These are phyloP conservation scores for Metschnikowia kunwiensis DNA, from an alignment of 805 yeast species.

Conservation along the genomic window DNA sequence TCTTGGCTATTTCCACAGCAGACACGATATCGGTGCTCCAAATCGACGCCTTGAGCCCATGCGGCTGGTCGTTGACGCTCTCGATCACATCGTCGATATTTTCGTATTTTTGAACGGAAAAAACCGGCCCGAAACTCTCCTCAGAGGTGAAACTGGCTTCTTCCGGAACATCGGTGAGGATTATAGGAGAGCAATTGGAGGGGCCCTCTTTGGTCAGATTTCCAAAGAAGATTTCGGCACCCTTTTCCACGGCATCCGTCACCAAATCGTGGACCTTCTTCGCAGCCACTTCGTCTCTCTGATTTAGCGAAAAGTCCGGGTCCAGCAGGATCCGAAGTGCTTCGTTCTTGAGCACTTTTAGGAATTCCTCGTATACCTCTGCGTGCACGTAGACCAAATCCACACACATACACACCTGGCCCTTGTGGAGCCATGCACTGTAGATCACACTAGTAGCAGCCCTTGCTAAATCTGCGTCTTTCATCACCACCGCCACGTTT, in stretches of 20 bases:
- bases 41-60: slow-evolving; percentile 42
- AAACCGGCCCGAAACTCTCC: slow-evolving; percentile 47
- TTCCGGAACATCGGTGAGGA: slow-evolving; percentile 30
- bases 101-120: slow-evolving; percentile 27
- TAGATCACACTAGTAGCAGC: slow-evolving; percentile 30
- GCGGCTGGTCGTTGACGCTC: slow-evolving; percentile 14
- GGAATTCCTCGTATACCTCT: slow-evolving; percentile 28
- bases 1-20: slow-evolving; percentile 32
- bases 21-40: slow-evolving; percentile 38
- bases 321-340: slow-evolving; percentile 18
- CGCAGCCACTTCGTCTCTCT: slow-evolving; percentile 28
- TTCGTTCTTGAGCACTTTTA: slow-evolving; percentile 16
- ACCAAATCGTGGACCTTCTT: slow-evolving; percentile 24
- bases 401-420: slow-evolving; percentile 49
- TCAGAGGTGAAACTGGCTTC: slow-evolving; percentile 27
- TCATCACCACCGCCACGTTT: slow-evolving; percentile 32
- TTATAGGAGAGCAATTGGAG: slow-evolving; percentile 24
- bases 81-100: slow-evolving; percentile 12
- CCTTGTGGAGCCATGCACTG: slow-evolving; percentile 43
- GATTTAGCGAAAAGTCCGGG: slow-evolving; percentile 24
- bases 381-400: slow-evolving; percentile 39
- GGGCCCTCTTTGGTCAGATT: not conserved
- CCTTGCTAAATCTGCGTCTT: slow-evolving; percentile 31
- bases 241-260: slow-evolving; percentile 35
- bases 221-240: slow-evolving; percentile 34